A percentile compares a stretch with the other conserved stretches of the same genome.
These are phyloP conservation scores for Physaria fendleri DNA, from an alignment of 345 rosid species.

Conservation along the genomic window DNA sequence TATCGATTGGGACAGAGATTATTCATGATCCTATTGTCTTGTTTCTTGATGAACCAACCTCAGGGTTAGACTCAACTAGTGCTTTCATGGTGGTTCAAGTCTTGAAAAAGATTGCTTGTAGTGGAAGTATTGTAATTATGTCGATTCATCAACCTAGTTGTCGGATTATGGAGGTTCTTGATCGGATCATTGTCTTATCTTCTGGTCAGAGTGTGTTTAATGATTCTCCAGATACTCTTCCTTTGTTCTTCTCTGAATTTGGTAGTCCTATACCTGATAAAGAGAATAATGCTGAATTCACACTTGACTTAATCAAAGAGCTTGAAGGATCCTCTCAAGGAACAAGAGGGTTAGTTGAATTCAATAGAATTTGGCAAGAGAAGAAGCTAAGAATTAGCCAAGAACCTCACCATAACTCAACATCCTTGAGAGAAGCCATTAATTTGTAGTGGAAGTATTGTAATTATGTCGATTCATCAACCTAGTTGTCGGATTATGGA, in stretches of 20 bases:
- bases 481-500: conserved; percentile 58
- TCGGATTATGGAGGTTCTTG: conserved; percentile 57
- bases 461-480: conserved; percentile 76
- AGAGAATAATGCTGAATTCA: conserved; percentile 68
- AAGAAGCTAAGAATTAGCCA: conserved; percentile 9
- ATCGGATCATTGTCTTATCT: conserved; percentile 39
- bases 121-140: conserved; percentile 72
- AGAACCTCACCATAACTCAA: conserved; percentile 8
- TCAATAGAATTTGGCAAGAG: conserved; percentile 54
- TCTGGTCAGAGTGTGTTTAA: conserved; percentile 47
- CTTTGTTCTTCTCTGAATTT: conserved; percentile 54
- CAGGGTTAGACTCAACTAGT: conserved; percentile 81
- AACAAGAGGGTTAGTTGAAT: conserved; percentile 50
- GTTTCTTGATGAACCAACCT: conserved; percentile 89
- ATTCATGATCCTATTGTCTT: conserved; percentile 73
- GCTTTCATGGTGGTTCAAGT: conserved; percentile 82
- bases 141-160: conserved; percentile 70
- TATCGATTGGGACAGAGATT: conserved; percentile 74
- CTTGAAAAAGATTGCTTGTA: conserved; percentile 66
- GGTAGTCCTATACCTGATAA: conserved; percentile 70
- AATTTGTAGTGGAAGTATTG: no score
- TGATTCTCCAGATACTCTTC: conserved; percentile 49
- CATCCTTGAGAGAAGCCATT: conserved; percentile 27
- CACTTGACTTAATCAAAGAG: conserved; percentile 60
- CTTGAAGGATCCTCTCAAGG: conserved; percentile 52